A percentile compares a stretch with the other conserved stretches of the same genome.
Evolutionary conservation across 768 basidiomycete species (phyloP).

Genomic region (Exidia glandulosa): DNA sequence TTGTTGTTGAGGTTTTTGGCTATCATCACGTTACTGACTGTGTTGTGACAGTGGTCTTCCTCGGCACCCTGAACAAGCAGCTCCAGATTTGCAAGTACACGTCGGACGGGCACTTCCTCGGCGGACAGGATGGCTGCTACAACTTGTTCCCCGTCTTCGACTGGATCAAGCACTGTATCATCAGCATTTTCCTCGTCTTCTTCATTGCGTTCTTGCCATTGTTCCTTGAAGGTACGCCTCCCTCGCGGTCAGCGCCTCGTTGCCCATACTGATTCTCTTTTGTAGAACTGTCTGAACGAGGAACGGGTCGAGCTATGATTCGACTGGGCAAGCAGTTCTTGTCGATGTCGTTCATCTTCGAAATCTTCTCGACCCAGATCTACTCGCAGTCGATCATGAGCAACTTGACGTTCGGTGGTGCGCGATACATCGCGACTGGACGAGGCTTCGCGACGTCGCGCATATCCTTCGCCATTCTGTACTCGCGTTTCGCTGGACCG

Average conservation of each 20-base stretch:
- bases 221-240: slow-evolving; percentile 75
- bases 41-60: slow-evolving; percentile 64
- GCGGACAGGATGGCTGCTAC: slow-evolving; percentile 82
- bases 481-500: slow-evolving; percentile 97
- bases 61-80: slow-evolving; percentile 83
- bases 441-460: slow-evolving; percentile 97
- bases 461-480: slow-evolving; percentile 88
- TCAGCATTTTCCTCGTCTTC: slow-evolving; percentile 97
- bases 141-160: slow-evolving; percentile 86
- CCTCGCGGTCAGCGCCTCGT: neutral
- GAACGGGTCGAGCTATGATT: slow-evolving; percentile 81
- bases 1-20: slow-evolving; percentile 12
- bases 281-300: slow-evolving; percentile 88
- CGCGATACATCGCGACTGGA: slow-evolving; percentile 96
- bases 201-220: slow-evolving; percentile 92
- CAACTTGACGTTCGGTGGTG: slow-evolving; percentile 95
- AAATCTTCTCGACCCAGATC: slow-evolving; percentile 97
- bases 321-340: slow-evolving; percentile 90
- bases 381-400: slow-evolving; percentile 95
- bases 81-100: slow-evolving; percentile 75
- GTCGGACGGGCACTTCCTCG: slow-evolving; percentile 55
- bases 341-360: slow-evolving; percentile 91
- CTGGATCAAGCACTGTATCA: slow-evolving; percentile 95
- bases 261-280: slow-evolving; percentile 9
- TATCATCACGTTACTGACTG: slow-evolving; percentile 7